Conservation (phyloP, 2,329 filamentous ascomycete genomes). For the Ceratocystis alfenasii region DNA sequence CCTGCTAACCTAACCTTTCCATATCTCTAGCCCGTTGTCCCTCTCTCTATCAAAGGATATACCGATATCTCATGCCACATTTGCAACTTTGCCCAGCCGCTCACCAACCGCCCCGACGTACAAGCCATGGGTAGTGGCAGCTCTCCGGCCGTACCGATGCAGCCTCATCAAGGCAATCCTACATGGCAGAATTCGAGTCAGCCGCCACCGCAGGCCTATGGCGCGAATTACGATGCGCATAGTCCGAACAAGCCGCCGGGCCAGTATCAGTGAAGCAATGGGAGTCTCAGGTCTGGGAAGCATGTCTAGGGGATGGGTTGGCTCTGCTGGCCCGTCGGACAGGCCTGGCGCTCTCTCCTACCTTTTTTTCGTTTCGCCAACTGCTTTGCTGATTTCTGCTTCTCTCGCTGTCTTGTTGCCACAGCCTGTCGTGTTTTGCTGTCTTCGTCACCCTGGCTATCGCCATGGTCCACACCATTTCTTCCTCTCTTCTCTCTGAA, state of each 20-base stretch:
- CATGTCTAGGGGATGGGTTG: background rate
- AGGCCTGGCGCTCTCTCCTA: too few relatives aligned
- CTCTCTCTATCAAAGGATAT: slow-evolving; percentile 55
- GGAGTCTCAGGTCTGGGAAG: background rate
- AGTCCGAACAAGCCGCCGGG: slow-evolving; percentile 14
- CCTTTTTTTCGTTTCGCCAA: background rate
- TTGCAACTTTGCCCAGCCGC: slow-evolving; percentile 62
- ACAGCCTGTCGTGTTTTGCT: background rate
- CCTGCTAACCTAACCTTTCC: slow-evolving; percentile 23
- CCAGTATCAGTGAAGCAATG: slow-evolving; percentile 13
- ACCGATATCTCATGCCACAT: slow-evolving; percentile 61
- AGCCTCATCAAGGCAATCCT: slow-evolving; percentile 24
- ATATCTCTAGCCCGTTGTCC: slow-evolving; percentile 49
- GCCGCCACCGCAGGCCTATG: slow-evolving; percentile 23
- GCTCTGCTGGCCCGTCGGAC: background rate
- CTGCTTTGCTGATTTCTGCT: background rate
- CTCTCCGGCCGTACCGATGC: slow-evolving; percentile 24
- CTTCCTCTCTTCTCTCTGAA: background rate
- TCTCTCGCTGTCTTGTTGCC: background rate
- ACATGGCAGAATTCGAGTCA: slow-evolving; percentile 27
- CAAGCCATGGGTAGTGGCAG: slow-evolving; percentile 39
- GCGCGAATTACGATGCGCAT: slow-evolving; percentile 21
- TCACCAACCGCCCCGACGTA: slow-evolving; percentile 46
- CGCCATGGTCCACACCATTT: background rate
- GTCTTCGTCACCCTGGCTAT: background rate